Evolutionary conservation across 305 asterid species (phyloP), one percentile per base, ranked within the genome.

Genomic region (Stenogyne calaminthoides): DNA sequence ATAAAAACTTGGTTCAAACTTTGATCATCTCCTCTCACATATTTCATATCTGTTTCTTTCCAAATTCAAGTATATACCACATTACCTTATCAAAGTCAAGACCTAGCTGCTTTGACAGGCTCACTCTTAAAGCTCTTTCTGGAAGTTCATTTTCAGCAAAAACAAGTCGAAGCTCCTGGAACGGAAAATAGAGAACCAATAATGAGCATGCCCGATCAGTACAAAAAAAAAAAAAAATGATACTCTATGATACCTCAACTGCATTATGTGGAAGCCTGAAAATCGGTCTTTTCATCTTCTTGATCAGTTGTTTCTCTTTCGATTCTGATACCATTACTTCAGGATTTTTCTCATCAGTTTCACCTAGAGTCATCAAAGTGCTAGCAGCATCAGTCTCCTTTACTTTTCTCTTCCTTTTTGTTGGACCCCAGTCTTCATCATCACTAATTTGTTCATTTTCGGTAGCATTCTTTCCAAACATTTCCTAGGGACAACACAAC

Each of bases 341-440:
- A 16, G 84, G 79, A 69, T 63, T 40, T 15, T 71, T 87, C 69
- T 61, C 75, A 49, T 83, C 89, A 42, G 80, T 82, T 77, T 84
- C 96, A 44, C 80, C 83, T 14, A 78, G 80, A 77, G 88, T 70
- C 84, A 82, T 68, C 67, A 85, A 84, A 75, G 87, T 84, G 79
- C 81, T 86, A 27, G 88, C 91, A 67, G 85, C 95, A 82, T 83
- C 92, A 77, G 83, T 80, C 86, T 88, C 98, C 83, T 85, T 92
- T 39, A 80, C 82, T 84, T 82, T 84, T 64, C 84, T 81, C 80
- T 74, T 92, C 80, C 81, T 83, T 83, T 78, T 87, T 64, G 80
- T 75, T 66, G 99, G 99, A 60, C 96, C 99, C 99, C 99, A 90
- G 71, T 94, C 99, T 81, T 94, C 99, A 76, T 94, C 99, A 52